Evolutionary conservation across 2,329 filamentous ascomycete genomes (phyloP), one percentile per base, ranked within the genome.

Genomic region (Fusarium aywerte): DNA sequence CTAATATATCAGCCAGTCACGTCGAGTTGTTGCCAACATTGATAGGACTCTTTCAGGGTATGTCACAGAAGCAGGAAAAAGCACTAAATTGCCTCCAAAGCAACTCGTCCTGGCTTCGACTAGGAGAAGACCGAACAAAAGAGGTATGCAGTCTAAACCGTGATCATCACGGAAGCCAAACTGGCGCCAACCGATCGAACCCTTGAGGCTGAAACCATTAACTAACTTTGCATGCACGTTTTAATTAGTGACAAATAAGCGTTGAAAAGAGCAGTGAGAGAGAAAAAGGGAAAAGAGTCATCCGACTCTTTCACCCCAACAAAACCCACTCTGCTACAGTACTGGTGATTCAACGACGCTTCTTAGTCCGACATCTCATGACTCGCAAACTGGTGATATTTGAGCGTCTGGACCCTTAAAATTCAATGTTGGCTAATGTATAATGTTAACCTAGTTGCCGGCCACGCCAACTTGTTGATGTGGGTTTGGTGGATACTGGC

Each of bases 171-270:
- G 11, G 32, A 44, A 53, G 18, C 27, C 31, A 38, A 53, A 39
- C 29, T 25, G 36, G 47, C 33, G 31, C 18, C 21, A 31, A 21
- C 7, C 18, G 35, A 36, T 23, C 32, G 15, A 29, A 44, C 25
- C 40, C 36, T 55, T 62, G 40, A 44, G 51, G 35, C 53, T 38
- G 47, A 47, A 58, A 38, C 13, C 16, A 40, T 27, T 45, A 23
- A 40, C 36, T 35, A 55, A 20, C 23, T 38, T n/a, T 23, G 18
- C 7, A 49, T 10, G n/a, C 35, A 27, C 16, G n/a, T 33, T 18
- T 40, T 36, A 27, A 25, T 20, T 23, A 59, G 33, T 49, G 52
- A 40, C 36, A 27, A 56, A 45, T 16, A 55, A 25, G 27, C 35
- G 12, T 13, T 48, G 9, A 11, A n/a, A 21, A 27, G n/a, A 29